Base-by-base conservation (phyloP, 805 yeast species). In the Cyberlindnera lachancei region DNA sequence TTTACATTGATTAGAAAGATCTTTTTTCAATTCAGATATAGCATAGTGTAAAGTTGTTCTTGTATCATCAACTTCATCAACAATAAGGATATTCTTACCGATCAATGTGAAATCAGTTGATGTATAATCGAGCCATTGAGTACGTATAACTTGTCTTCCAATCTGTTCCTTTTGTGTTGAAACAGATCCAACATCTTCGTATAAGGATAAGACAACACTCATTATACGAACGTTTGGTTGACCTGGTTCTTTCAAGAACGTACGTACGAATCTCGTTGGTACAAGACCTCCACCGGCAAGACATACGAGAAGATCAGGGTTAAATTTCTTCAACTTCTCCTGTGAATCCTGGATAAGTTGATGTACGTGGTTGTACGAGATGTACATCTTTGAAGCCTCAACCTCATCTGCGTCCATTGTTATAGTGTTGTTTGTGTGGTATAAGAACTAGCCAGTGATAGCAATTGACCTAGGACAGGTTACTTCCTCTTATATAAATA, bases 261-360 rank as follows among this genome's bases (percentile, higher is more conserved):
- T 79, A 58, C 98, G 76, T 56, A 90, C 70, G 61, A 92, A 92
- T 58, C 98, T 76, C 7, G 98, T 96, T 18, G 97, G 98, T 37
- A 90, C 92, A 59, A 90, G 85, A 2, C 97, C 98, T 55, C 98
- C 95, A 48, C 95, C 95, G 52, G 95, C 98, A 51, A 90, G 86
- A 46, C 97, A 96, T 41, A 90, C 84, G 61, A 88, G 84, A 37
- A 85, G 69, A 58, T 88, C 94, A 24, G 95, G 94, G 48, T 84
- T 75, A 65, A 85, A 79, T 18, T 63, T 59, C 56, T 75, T 76
- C 55, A 82, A 71, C 42, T 68, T 71, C 35, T 67, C 74, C 12
- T 87, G 78, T 12, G 68, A 54, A 40, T 66, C 70, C 51, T 76
- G 82, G 57, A 83, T 76, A 45, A 78, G 61, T 57, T 81, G 83